phyloP scores from a whole-genome alignment of 2,329 filamentous ascomycete genomes.

The Niveomyces coronatus region DNA sequence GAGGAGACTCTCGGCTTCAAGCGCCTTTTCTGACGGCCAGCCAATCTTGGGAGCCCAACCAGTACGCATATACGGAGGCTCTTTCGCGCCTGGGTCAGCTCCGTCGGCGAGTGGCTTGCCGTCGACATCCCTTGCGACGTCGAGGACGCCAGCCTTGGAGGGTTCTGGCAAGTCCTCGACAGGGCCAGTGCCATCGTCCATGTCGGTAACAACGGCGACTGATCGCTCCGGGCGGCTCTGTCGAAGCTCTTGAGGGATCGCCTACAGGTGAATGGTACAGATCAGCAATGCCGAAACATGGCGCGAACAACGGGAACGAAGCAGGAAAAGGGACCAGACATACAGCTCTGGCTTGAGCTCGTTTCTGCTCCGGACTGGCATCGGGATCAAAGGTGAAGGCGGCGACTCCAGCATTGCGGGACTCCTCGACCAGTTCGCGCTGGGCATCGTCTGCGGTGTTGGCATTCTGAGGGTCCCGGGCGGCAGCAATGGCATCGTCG shows the following conservation, averaged over 20 bases:
- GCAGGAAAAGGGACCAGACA: slow-evolving; percentile 22
- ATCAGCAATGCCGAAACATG: slow-evolving; percentile 1
- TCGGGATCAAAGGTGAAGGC: slow-evolving; percentile 84
- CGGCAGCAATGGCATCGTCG: slow-evolving; percentile 18
- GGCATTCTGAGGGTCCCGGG: slow-evolving; percentile 56
- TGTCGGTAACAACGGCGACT: slow-evolving; percentile 67
- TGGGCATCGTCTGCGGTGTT: slow-evolving; percentile 64
- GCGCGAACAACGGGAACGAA: not conserved
- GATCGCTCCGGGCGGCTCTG: slow-evolving; percentile 39
- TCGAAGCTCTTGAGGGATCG: slow-evolving; percentile 28
- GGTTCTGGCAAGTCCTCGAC: slow-evolving; percentile 71
- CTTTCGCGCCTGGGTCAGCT: slow-evolving; percentile 42
- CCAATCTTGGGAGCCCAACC: slow-evolving; percentile 89
- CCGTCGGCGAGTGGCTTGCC: slow-evolving; percentile 39
- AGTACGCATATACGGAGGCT: slow-evolving; percentile 38
- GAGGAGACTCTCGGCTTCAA: slow-evolving; percentile 57
- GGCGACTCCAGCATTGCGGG: slow-evolving; percentile 64
- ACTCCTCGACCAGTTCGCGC: slow-evolving; percentile 64
- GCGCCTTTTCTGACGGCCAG: slow-evolving; percentile 46
- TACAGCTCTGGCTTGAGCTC: slow-evolving; percentile 66
- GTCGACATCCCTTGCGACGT: slow-evolving; percentile 38
- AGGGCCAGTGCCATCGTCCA: slow-evolving; percentile 58
- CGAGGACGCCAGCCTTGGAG: slow-evolving; percentile 57
- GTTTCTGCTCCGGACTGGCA: slow-evolving; percentile 75
- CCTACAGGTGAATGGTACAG: slow-evolving; percentile 16